Evolutionary conservation across 78 protist species (phyloP), one percentile per base, ranked within the genome.

Genomic region (Capsaspora owczarzaki): DNA sequence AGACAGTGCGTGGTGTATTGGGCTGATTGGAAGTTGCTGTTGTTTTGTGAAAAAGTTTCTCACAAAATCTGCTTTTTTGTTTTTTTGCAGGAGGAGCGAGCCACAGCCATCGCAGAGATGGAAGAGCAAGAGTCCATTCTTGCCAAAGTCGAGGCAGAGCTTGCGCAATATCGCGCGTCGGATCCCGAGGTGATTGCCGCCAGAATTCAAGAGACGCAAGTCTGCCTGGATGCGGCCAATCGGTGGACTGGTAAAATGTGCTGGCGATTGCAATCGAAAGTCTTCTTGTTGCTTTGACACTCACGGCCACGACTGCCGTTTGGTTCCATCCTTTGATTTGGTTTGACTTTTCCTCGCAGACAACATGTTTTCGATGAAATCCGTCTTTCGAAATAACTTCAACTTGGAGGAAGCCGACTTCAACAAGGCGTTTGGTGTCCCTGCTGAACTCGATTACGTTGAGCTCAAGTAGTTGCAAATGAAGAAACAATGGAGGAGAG

Each of bases 191-290:
- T 76, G 22, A 2, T 76, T 25, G 20, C 51, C 27, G 69, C 19
- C 0, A 6, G 23, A 16, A 1, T 66, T 76, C 31, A 3, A 19
- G 5, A 5, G 29, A 14, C 51, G 29, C 5, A 77, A 56, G 12
- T 33, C 20, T 10, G 22, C 20, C 0, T 33, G 19, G 46, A 51
- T 6, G 81, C 82, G n/a, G 75, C 82, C 66, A 76, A 83, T 8
- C 61, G 81, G 4, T 83, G 86, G 86, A 80, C 84, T 10, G 82
- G 72, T 56, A 37, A 12, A 40, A 10, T 4, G 27, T 29, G 23
- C 37, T 44, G 35, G 46, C 47, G 16, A n/a, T 16, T 33, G 16
- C 43, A 16, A 2, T 33, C 41, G 6, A 35, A 19, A 31, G 6
- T 35, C 43, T 33, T 23, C 1, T 35, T 63, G 37, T 35, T 35